These are phyloP conservation scores for Termitomyces sp. DNA, from an alignment of 768 basidiomycete genomes.

Conservation along the genomic window DNA sequence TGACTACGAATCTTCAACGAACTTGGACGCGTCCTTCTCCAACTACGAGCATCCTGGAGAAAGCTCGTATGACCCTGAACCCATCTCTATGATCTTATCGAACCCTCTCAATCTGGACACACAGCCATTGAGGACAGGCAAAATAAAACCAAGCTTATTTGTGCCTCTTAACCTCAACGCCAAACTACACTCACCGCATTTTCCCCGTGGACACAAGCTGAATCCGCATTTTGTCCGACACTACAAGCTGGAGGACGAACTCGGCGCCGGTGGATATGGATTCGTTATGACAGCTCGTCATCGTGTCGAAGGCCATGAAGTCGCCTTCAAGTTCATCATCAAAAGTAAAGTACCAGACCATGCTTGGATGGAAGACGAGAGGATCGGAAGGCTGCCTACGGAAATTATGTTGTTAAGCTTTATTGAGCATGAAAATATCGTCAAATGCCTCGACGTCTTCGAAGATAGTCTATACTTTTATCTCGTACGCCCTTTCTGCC, in stretches of 20 bases:
- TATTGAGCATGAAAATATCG: conserved; percentile 77
- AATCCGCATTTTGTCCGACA: conserved; percentile 53
- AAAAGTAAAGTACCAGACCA: conserved; percentile 64
- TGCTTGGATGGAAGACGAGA: conserved; percentile 62
- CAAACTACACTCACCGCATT: conserved; percentile 35
- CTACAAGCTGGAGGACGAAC: conserved; percentile 68
- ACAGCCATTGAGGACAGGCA: conserved; percentile 2
- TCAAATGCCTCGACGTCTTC: conserved; percentile 79
- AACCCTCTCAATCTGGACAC: conserved; percentile 11
- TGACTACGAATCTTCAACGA: conserved; percentile 11
- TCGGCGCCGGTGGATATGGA: conserved; percentile 92
- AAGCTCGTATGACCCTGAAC: background rate
- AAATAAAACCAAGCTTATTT: conserved; percentile 8
- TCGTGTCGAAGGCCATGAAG: conserved; percentile 56
- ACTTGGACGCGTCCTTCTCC: conserved; percentile 8
- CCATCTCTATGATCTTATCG: conserved; percentile 3
- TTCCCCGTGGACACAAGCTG: conserved; percentile 59
- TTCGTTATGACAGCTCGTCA: conserved; percentile 89
- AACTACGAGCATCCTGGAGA: conserved; percentile 8
- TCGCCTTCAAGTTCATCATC: conserved; percentile 94
- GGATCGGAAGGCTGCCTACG: conserved; percentile 64
- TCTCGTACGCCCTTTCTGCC: conserved; percentile 50
- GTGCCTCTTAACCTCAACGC: conserved; percentile 29
- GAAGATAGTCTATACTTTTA: conserved; percentile 87
- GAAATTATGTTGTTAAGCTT: conserved; percentile 77